A percentile compares a stretch with the other conserved stretches of the same genome.
phyloP scores from a whole-genome alignment of 805 yeast species.

The Wickerhamiella galacta region DNA sequence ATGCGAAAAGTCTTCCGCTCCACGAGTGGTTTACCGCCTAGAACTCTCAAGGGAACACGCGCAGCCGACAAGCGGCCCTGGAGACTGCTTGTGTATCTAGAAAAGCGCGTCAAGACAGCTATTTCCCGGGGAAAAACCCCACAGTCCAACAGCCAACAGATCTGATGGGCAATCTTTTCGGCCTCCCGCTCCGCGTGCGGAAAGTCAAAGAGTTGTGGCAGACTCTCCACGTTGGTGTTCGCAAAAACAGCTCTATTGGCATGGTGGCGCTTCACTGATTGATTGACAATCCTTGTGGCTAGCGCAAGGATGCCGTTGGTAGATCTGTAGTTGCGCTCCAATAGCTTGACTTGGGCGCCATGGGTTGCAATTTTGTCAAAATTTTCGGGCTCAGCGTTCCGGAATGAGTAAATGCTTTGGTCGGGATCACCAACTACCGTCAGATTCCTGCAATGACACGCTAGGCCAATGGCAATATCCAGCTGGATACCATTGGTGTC shows the following conservation, averaged over 20 bases:
- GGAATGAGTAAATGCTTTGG: conserved; percentile 80
- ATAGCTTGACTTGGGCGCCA: conserved; percentile 24
- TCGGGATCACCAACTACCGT: conserved; percentile 95
- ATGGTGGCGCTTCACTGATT: not conserved
- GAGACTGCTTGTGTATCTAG: conserved; percentile 40
- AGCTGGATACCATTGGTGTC: conserved; percentile 74
- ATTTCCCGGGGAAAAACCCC: conserved; percentile 41
- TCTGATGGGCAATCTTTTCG: conserved; percentile 36
- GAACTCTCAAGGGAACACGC: conserved; percentile 46
- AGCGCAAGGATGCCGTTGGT: conserved; percentile 45
- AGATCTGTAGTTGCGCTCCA: conserved; percentile 69
- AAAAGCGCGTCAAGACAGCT: conserved; percentile 54
- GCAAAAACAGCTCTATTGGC: not conserved
- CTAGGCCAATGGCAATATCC: conserved; percentile 39
- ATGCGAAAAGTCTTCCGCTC: conserved; percentile 50
- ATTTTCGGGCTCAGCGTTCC: conserved; percentile 60
- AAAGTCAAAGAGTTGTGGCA: not conserved
- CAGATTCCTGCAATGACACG: conserved; percentile 26
- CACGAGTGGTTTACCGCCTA: conserved; percentile 70
- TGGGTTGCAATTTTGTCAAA: conserved; percentile 37
- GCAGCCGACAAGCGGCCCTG: conserved; percentile 44
- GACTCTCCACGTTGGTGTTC: not conserved
- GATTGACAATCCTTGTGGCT: conserved; percentile 22
- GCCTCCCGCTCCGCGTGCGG: conserved; percentile 1
- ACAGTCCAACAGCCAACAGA: conserved; percentile 29